Base-by-base conservation (phyloP, 768 basidiomycete genomes). In the Tulasnella calospora region DNA sequence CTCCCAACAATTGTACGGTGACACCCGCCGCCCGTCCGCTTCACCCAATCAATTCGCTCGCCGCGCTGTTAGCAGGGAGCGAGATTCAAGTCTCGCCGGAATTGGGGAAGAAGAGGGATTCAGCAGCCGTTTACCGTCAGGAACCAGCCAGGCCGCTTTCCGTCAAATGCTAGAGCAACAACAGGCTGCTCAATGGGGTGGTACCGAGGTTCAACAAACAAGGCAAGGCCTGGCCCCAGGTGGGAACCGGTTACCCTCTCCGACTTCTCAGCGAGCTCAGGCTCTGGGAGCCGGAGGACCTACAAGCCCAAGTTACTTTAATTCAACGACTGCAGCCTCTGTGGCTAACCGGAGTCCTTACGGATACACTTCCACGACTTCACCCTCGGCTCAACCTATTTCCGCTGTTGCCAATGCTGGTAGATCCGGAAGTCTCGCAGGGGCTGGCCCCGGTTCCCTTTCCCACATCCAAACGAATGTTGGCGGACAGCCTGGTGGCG, bases 391-490 rank as follows among this genome's bases (percentile, higher is more conserved):
- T 30, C 61, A 67, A 17, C 23, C n/a, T 10, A 12, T 30, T 30
- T 33, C 61, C 61, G n/a, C 61, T 5, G 61, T 67, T 9, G 6
- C 27, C 27, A 67, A 67, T 33, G 30, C n/a, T 13, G 61, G 61
- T 33, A 67, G 61, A 67, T 13, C 61, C 12, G 47, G 47, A 51
- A 10, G 47, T 51, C 47, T 51, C 23, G 55, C 55, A 9, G 61
- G 61, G 12, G 4, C 61, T 9, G 61, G 30, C 15, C 61, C 61
- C 15, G 61, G 61, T 21, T 3, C 19, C 13, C 71, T 46, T 19
- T 46, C 71, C 13, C 71, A 72, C 19, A 72, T 76, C 57, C 51
- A 55, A 55, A 38, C 75, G 46, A 76, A 76, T 67, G 51, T 61
- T 30, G 75, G 75, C 15, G 40, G n/a, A 30, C 47, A 38, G 12